Conservation (phyloP, 768 basidiomycete genomes). For the Russula olivacea region DNA sequence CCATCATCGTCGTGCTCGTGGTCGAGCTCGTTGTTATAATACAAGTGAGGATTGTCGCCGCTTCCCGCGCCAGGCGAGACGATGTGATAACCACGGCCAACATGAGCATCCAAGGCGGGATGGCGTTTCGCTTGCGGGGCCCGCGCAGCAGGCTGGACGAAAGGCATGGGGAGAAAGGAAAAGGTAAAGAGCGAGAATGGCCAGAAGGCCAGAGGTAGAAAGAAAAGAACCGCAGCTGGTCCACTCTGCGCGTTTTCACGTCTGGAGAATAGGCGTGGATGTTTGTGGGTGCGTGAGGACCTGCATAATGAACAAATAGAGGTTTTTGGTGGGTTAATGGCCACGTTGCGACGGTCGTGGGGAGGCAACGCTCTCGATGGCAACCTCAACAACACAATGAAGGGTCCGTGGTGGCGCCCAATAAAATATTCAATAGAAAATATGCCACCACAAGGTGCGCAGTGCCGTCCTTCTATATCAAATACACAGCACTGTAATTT, state of each 20-base stretch:
- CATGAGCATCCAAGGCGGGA: background rate
- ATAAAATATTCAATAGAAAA: too few species aligned
- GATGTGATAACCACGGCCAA: background rate
- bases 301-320: background rate
- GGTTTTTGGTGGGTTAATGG: background rate
- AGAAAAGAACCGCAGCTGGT: background rate
- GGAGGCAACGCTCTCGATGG: constrained; percentile 16
- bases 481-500: too few species aligned
- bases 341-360: constrained; percentile 11
- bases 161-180: constrained; percentile 4
- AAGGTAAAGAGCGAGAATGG: background rate
- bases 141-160: constrained; percentile 20
- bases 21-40: background rate
- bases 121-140: background rate
- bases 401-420: background rate
- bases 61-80: constrained; percentile 11
- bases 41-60: background rate
- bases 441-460: too few species aligned
- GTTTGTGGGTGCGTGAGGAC: background rate
- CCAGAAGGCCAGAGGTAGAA: constrained; percentile 17
- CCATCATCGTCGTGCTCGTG: background rate
- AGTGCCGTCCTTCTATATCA: too few species aligned
- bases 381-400: constrained; percentile 1
- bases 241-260: background rate
- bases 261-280: background rate